Evolutionary conservation across 305 asterid species (phyloP).

Genomic region (Salvia sclarea): DNA sequence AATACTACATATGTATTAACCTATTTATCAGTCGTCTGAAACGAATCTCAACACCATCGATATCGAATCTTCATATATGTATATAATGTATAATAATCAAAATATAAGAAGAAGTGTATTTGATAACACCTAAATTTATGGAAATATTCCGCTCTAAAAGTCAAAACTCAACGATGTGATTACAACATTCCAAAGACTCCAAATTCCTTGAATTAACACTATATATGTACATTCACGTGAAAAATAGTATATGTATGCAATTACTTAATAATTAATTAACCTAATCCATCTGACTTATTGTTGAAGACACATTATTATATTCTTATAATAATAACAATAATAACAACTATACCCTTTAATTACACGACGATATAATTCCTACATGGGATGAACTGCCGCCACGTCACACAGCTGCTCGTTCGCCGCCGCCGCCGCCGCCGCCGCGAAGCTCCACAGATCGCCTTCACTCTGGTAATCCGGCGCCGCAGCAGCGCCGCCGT

Average conservation of each 20-base stretch:
- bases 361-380: slow-evolving; percentile 5
- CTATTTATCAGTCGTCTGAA: too few relatives aligned
- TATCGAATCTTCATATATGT: too few relatives aligned
- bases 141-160: too few relatives aligned
- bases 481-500: neutral
- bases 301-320: neutral
- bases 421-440: slow-evolving; percentile 30
- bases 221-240: slow-evolving; percentile 10
- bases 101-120: too few relatives aligned
- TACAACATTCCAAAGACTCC: neutral
- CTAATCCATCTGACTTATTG: neutral
- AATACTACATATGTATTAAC: slow-evolving; percentile 7
- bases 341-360: neutral
- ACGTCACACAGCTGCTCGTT: slow-evolving; percentile 33
- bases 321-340: neutral
- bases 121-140: too few relatives aligned
- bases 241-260: neutral
- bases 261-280: neutral
- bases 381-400: slow-evolving; percentile 38
- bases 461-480: slow-evolving; percentile 36
- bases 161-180: neutral
- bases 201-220: slow-evolving; percentile 4
- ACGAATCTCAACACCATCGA: too few relatives aligned
- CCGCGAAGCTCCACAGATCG: slow-evolving; percentile 48
- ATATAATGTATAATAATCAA: too few relatives aligned